Conservation (phyloP, 1,284 basidiomycete species). For the Cryptococcus hybrid region DNA sequence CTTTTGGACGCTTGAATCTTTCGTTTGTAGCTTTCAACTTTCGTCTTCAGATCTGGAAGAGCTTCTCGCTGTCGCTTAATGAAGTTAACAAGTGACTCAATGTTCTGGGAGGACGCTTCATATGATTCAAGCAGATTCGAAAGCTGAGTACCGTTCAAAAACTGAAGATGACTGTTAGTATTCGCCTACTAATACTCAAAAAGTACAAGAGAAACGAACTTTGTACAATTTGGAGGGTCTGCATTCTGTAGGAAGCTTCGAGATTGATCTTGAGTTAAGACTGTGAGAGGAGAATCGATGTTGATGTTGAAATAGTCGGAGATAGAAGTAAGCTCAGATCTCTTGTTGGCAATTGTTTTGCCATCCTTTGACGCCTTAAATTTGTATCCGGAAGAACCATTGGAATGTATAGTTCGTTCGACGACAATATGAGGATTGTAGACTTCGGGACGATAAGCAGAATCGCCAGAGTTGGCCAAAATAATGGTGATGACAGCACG, state of each 20-base stretch:
- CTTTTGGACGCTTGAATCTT: conserved; percentile 20
- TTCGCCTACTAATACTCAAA: background rate
- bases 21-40: conserved; percentile 11
- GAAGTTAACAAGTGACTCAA: conserved; percentile 21
- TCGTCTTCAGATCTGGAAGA: conserved; percentile 20
- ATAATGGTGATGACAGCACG: conserved; percentile 73
- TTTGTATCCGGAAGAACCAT: conserved; percentile 76
- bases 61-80: conserved; percentile 20
- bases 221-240: conserved; percentile 82
- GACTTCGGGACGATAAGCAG: conserved; percentile 77
- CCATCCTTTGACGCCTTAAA: conserved; percentile 68
- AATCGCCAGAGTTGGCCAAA: conserved; percentile 83
- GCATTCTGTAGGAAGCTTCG: conserved; percentile 86
- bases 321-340: conserved; percentile 80
- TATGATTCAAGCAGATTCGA: conserved; percentile 86
- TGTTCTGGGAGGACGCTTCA: conserved; percentile 59
- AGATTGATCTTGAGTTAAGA: conserved; percentile 82
- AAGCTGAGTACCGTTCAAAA: conserved; percentile 85
- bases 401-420: conserved; percentile 73
- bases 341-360: conserved; percentile 70
- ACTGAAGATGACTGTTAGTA: background rate
- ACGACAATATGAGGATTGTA: conserved; percentile 85
- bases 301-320: conserved; percentile 89
- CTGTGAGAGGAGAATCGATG: conserved; percentile 95
- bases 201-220: conserved; percentile 52